phyloP scores from a whole-genome alignment of 768 basidiomycete genomes.

The Mycena crocata region DNA sequence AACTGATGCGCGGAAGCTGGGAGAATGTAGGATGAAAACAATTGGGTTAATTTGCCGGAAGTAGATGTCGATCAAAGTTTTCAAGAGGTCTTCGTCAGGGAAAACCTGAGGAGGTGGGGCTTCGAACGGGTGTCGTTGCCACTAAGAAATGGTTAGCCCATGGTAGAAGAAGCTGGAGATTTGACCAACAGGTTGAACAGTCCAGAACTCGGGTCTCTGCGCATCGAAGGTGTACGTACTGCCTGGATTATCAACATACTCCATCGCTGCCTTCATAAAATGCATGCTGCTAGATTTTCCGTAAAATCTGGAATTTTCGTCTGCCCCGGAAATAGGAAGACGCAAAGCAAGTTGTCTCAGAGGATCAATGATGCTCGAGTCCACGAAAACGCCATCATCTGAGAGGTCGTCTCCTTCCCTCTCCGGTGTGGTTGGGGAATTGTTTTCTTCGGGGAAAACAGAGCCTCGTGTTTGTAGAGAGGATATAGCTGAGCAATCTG shows the following conservation, averaged over 20 bases:
- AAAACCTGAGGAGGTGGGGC: slow-evolving; percentile 57
- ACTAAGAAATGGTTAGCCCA: slow-evolving; percentile 42
- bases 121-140: slow-evolving; percentile 41
- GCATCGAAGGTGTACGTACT: slow-evolving; percentile 3
- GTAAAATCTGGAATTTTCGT: slow-evolving; percentile 11
- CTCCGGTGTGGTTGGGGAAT: background rate
- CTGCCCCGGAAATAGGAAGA: background rate
- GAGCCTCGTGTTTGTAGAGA: background rate
- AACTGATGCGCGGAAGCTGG: slow-evolving; percentile 64
- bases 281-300: slow-evolving; percentile 18
- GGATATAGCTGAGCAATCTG: background rate
- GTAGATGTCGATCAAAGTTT: slow-evolving; percentile 53
- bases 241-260: slow-evolving; percentile 6
- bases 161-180: background rate
- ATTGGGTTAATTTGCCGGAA: slow-evolving; percentile 65
- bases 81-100: slow-evolving; percentile 55
- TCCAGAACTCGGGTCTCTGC: slow-evolving; percentile 36
- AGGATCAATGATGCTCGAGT: slow-evolving; percentile 9
- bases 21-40: slow-evolving; percentile 74
- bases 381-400: slow-evolving; percentile 16
- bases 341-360: slow-evolving; percentile 2
- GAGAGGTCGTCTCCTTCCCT: background rate
- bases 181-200: slow-evolving; percentile 7
- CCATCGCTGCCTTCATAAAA: slow-evolving; percentile 22
- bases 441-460: background rate